Conservation (phyloP, 2,329 filamentous ascomycete species). For the Fusarium chuoi region DNA sequence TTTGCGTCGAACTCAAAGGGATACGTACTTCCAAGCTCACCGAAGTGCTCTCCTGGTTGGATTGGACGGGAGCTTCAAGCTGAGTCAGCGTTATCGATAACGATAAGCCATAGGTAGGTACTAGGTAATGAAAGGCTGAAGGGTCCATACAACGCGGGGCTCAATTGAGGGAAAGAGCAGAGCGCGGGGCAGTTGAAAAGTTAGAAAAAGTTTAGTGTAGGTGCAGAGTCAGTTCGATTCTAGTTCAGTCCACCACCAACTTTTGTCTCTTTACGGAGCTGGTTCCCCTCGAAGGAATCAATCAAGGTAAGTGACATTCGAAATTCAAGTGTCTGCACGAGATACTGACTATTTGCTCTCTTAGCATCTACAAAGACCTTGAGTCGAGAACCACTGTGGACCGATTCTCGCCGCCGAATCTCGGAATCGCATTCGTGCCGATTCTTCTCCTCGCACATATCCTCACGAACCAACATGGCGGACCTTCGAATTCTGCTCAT, state of each 20-base stretch:
- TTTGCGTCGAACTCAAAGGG: constrained; percentile 12
- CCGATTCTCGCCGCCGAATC: constrained; percentile 26
- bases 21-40: constrained; percentile 20
- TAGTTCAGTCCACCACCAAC: constrained; percentile 13
- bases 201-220: constrained; percentile 28
- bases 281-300: constrained; percentile 34
- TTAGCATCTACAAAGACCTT: constrained; percentile 13
- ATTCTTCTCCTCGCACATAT: constrained; percentile 18
- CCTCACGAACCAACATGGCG: constrained; percentile 40
- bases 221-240: constrained; percentile 14
- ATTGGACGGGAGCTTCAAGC: not conserved
- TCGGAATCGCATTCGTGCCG: constrained; percentile 29
- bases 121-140: not conserved
- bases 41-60: not conserved
- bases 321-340: not conserved
- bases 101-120: not conserved
- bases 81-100: constrained; percentile 24
- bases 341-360: not conserved
- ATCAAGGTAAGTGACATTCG: constrained; percentile 14
- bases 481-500: constrained; percentile 81
- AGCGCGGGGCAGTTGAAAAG: constrained; percentile 30
- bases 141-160: constrained; percentile 11
- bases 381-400: constrained; percentile 7
- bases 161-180: constrained; percentile 9
- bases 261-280: constrained; percentile 32